A percentile compares a stretch with the other conserved stretches of the same genome.
phyloP scores from a whole-genome alignment of 106 monocot genomes.

The Allium cepa region DNA sequence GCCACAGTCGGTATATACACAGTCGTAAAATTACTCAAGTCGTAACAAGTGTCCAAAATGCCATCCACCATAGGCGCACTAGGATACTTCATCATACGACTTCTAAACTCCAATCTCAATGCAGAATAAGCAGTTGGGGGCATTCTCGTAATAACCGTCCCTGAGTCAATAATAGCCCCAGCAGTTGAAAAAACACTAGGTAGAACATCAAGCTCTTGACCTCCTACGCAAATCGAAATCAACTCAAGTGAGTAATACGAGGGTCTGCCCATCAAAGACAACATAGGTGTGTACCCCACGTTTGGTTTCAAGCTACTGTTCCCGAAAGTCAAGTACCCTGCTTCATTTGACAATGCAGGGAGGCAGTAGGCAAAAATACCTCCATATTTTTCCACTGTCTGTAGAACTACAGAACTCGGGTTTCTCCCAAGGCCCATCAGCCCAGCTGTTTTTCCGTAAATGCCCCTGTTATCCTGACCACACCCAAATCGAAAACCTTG shows the following conservation, averaged over 20 bases:
- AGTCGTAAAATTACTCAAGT: conserved; percentile 23
- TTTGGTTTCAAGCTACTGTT: not conserved
- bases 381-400: conserved; percentile 13
- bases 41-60: conserved; percentile 70
- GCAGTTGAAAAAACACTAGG: conserved; percentile 20
- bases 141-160: conserved; percentile 64
- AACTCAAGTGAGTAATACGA: conserved; percentile 38
- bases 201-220: conserved; percentile 12
- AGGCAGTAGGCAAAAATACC: conserved; percentile 47
- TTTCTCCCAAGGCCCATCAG: conserved; percentile 34
- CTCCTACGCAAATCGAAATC: conserved; percentile 25
- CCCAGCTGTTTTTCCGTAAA: conserved; percentile 22
- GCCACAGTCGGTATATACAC: conserved; percentile 30
- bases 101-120: conserved; percentile 25
- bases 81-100: conserved; percentile 24
- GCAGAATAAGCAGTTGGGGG: conserved; percentile 36
- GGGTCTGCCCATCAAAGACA: not conserved
- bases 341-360: conserved; percentile 16
- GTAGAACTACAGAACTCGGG: conserved; percentile 18
- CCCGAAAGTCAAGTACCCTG: conserved; percentile 33
- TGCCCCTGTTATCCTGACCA: conserved; percentile 21
- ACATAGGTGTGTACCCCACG: conserved; percentile 28
- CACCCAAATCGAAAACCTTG: conserved; percentile 33
- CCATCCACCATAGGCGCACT: conserved; percentile 31
- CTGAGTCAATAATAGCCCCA: conserved; percentile 57